A percentile compares a stretch with the other conserved stretches of the same genome.
Conservation (phyloP, 495 filamentous ascomycete species). For the Neurospora terricola region DNA sequence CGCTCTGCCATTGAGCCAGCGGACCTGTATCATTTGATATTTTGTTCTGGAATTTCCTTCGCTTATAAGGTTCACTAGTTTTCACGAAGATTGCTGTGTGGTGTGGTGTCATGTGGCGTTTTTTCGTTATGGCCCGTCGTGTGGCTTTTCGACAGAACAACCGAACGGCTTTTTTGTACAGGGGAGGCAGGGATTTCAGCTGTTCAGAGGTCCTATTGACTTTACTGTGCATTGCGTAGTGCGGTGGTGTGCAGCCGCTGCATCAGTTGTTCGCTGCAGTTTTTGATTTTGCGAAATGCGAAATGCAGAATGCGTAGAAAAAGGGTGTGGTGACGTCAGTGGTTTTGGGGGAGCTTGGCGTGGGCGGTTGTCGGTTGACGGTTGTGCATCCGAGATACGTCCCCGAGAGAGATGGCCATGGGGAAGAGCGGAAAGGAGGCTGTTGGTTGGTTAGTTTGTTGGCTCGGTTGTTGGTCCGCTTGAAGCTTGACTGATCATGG, state of each 20-base stretch:
- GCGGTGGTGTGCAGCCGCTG: too few species aligned
- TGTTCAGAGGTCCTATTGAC: too few species aligned
- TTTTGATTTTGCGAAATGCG: background rate
- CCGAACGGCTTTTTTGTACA: too few species aligned
- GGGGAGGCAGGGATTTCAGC: too few species aligned
- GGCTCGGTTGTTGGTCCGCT: background rate
- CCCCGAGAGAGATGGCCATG: background rate
- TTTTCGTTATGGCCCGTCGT: too few species aligned
- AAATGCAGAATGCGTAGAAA: background rate
- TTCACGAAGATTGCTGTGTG: too few species aligned
- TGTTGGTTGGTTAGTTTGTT: background rate
- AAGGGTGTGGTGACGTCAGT: background rate
- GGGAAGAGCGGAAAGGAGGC: background rate
- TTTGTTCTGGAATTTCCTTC: too few species aligned
- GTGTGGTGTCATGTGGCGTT: too few species aligned
- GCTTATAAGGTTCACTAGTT: too few species aligned
- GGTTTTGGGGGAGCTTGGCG: background rate
- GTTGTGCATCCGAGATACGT: background rate
- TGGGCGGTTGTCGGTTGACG: background rate
- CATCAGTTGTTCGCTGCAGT: too few species aligned
- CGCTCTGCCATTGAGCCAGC: background rate
- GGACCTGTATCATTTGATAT: background rate
- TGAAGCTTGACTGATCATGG: background rate
- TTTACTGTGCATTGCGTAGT: too few species aligned
- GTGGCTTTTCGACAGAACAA: too few species aligned